Evolutionary conservation across 352 stramenopile genomes (phyloP), one percentile per base, ranked within the genome.

Genomic region (Pythium phragmiticola): DNA sequence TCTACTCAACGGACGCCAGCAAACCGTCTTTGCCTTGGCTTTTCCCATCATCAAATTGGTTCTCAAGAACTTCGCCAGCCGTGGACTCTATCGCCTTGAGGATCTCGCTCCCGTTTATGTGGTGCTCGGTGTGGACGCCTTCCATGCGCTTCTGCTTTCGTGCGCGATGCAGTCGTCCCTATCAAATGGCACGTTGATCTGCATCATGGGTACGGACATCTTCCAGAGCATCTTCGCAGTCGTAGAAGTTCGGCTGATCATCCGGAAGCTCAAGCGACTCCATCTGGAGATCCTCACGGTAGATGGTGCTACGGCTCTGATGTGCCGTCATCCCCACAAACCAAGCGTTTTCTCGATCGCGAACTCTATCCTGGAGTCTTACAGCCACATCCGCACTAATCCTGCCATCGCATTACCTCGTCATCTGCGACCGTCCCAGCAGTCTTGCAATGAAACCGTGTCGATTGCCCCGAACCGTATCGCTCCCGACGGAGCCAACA

Each of bases 11-110:
- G 23, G 39, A 0, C 19, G 12, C 12, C 8, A 41, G 8, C 59
- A 72, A 26, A 64, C 37, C 6, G 12, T 50, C 9, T 54, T 67
- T 16, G 23, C 51, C 16, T 17, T 72, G 13, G 19, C 78, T 2
- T 52, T 85, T 33, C 72, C 67, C 4, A 4, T 28, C 26, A 28
- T 28, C 26, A 28, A 28, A 28, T 28, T 28, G 11, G 37, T 80
- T n/a, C 47, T 75, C 16, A 85, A 85, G 49, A 57, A 74, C 55
- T 60, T 65, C 36, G 66, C 78, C 8, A 72, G 60, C 57, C 39
- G 54, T 33, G 30, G 57, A 36, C 46, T 58, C 7, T 11, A 16
- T 8, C 50, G 54, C 26, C 57, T 46, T 6, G 67, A 77, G 17
- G 76, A 75, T 26, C 41, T 52, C 4, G 76, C 66, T 13, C 67